These are phyloP conservation scores for Stephanodiscus triporus DNA, from an alignment of 108 stramenopile genomes.

Conservation along the genomic window DNA sequence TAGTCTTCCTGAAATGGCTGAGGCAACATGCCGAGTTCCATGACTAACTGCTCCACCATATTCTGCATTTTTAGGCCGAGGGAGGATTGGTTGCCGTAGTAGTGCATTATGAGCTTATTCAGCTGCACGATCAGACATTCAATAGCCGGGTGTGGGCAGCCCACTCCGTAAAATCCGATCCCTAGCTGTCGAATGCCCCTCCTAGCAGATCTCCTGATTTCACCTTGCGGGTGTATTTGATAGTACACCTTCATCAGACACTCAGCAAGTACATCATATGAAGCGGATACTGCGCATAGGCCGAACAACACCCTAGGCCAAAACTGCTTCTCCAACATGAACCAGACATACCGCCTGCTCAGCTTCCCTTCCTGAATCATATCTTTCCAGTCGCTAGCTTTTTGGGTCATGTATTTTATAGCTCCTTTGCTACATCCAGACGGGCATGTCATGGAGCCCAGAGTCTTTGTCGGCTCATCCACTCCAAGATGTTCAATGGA, in stretches of 20 bases:
- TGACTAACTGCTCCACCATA: not conserved
- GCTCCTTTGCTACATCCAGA: not conserved
- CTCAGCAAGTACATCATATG: not conserved
- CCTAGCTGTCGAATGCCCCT: not conserved
- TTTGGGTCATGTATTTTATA: not conserved
- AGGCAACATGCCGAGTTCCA: slow-evolving; percentile 2
- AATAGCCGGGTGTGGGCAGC: slow-evolving; percentile 7
- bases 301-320: too few species aligned
- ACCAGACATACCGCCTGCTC: too few species aligned
- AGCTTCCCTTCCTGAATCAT: too few species aligned
- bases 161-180: slow-evolving; percentile 16
- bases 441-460: slow-evolving; percentile 14
- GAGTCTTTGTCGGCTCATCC: not conserved
- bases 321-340: too few species aligned
- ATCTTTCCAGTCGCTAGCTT: not conserved
- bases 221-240: too few species aligned
- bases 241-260: not conserved
- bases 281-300: too few species aligned
- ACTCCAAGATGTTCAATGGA: not conserved
- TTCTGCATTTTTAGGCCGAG: not conserved
- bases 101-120: slow-evolving; percentile 3
- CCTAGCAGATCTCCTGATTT: not conserved
- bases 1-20: not conserved
- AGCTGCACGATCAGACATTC: slow-evolving; percentile 4
- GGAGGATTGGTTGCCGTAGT: not conserved